Conservation (phyloP, 495 filamentous ascomycete genomes). For the Daldinia caldariorum region DNA sequence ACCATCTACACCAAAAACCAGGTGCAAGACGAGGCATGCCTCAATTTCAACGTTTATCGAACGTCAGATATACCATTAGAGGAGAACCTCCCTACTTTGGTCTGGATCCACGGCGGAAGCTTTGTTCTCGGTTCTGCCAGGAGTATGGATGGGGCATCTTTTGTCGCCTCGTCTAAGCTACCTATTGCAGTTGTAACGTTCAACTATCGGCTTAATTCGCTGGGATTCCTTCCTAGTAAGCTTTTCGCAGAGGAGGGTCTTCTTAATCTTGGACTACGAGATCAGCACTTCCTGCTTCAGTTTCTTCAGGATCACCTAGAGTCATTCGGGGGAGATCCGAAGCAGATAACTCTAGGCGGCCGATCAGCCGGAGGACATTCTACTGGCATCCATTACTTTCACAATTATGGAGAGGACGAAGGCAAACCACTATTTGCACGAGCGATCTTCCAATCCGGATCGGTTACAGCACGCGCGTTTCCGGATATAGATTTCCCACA, state of each 20-base stretch:
- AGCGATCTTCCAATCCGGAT: conserved; percentile 15
- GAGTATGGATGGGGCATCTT: conserved; percentile 7
- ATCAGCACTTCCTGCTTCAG: conserved; percentile 11
- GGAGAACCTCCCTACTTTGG: background rate
- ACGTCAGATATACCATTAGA: conserved; percentile 4
- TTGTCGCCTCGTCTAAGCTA: conserved; percentile 1
- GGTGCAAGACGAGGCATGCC: conserved; percentile 8
- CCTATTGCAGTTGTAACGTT: conserved; percentile 12
- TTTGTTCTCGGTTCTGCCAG: conserved; percentile 5
- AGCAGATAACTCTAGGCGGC: conserved; percentile 7
- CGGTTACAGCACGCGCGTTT: conserved; percentile 5
- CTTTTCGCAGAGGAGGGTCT: conserved; percentile 12
- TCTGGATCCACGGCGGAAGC: conserved; percentile 7
- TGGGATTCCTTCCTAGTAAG: conserved; percentile 8
- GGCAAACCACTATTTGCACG: conserved; percentile 8
- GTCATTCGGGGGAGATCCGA: conserved; percentile 8
- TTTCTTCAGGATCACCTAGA: conserved; percentile 10
- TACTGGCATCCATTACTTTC: conserved; percentile 7
- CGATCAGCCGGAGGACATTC: conserved; percentile 6
- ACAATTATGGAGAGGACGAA: conserved; percentile 10
- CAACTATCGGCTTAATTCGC: conserved; percentile 15
- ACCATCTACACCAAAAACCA: background rate
- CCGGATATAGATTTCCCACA: background rate
- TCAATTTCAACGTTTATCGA: conserved; percentile 8
- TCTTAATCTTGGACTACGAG: conserved; percentile 5